These are phyloP conservation scores for Roridomyces roridus DNA, from an alignment of 768 basidiomycete genomes.

Conservation along the genomic window DNA sequence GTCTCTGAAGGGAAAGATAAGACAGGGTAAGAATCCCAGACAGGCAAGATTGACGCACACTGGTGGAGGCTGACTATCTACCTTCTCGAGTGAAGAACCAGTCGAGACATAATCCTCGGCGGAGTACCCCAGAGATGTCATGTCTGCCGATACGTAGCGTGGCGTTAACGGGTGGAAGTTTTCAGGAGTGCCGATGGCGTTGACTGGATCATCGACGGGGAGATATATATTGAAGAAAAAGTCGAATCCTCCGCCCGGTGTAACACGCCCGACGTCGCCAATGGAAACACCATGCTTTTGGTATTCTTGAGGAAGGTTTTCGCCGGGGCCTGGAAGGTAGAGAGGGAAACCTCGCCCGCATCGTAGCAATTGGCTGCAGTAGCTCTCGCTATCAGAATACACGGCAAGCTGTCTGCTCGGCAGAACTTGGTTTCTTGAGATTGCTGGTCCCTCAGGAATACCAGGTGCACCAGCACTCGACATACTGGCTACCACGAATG, in stretches of 20 bases:
- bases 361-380: neutral
- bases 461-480: too few species aligned
- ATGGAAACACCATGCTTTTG: conserved; percentile 30
- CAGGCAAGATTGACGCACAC: too few species aligned
- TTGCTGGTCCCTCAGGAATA: too few species aligned
- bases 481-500: too few species aligned
- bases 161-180: conserved; percentile 19
- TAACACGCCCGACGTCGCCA: conserved; percentile 41
- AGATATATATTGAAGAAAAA: too few species aligned
- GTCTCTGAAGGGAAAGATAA: too few species aligned
- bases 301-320: conserved; percentile 23
- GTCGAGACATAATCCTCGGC: too few species aligned
- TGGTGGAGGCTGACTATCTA: too few species aligned
- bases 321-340: conserved; percentile 33
- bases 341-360: conserved; percentile 35
- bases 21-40: too few species aligned
- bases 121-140: too few species aligned
- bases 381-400: conserved; percentile 1
- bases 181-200: conserved; percentile 33
- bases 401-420: neutral
- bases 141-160: too few species aligned
- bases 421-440: neutral
- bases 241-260: conserved; percentile 36
- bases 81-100: too few species aligned
- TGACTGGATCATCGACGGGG: conserved; percentile 31